Evolutionary conservation across 352 stramenopile genomes (phyloP).

Genomic region (Elongisporangium anandrum): DNA sequence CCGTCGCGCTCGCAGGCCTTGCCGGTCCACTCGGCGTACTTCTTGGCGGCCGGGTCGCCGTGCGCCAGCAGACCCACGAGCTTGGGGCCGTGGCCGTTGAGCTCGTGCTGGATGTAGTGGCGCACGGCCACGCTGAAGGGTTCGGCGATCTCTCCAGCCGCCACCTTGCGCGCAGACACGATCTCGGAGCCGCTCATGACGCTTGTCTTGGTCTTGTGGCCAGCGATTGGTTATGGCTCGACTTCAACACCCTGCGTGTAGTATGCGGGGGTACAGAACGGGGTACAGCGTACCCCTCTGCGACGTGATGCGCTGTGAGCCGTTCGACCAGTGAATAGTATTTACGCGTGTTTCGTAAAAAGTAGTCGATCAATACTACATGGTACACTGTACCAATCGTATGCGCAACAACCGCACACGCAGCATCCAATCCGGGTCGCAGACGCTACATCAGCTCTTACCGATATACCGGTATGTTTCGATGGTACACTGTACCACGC

Average conservation of each 20-base stretch:
- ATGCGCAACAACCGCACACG: not conserved
- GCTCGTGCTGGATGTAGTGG: constrained; percentile 73
- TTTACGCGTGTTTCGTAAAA: not conserved
- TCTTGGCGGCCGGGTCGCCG: constrained; percentile 91
- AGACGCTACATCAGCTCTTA: not conserved
- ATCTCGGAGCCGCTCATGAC: not conserved
- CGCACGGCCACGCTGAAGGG: constrained; percentile 85
- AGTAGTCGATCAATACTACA: not conserved
- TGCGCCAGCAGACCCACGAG: constrained; percentile 93
- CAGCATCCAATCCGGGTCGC: not conserved
- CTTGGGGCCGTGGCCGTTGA: constrained; percentile 77
- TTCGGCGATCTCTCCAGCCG: constrained; percentile 78
- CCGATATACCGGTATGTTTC: not conserved
- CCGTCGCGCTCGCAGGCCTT: constrained; percentile 93
- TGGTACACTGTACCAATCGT: not conserved
- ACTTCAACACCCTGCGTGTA: not conserved
- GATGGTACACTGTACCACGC: too few relatives aligned
- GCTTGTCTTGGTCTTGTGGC: not conserved
- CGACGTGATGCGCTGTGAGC: not conserved
- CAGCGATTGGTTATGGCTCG: not conserved
- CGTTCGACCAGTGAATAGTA: not conserved
- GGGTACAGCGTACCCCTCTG: not conserved
- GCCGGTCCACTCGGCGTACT: constrained; percentile 97
- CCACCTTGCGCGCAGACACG: constrained; percentile 44
- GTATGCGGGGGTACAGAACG: not conserved